These are phyloP conservation scores for Fusarium subtropicale DNA, from an alignment of 2,329 filamentous ascomycete species.

Conservation along the genomic window DNA sequence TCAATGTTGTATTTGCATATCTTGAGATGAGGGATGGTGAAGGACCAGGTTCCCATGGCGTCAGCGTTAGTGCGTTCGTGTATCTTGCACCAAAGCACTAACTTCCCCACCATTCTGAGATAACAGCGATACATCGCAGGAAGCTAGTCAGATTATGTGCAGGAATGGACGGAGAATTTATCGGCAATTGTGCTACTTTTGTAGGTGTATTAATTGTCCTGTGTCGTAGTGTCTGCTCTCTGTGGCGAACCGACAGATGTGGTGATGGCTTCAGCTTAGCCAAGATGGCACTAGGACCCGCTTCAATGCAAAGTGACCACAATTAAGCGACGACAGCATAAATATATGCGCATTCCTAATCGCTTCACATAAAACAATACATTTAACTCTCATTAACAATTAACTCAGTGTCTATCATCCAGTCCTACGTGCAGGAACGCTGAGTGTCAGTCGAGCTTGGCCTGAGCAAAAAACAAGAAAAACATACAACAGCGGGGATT, in stretches of 20 bases:
- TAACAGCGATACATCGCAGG: not conserved
- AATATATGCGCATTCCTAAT: too few species aligned
- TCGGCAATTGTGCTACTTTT: not conserved
- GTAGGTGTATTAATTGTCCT: not conserved
- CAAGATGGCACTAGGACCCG: not conserved
- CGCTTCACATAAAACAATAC: too few species aligned
- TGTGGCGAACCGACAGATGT: accelerated
- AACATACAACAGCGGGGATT: too few species aligned
- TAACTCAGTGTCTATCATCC: accelerated
- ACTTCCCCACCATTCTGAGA: not conserved
- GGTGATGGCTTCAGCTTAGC: not conserved
- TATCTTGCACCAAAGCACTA: slow-evolving; percentile 12
- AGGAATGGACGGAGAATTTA: not conserved
- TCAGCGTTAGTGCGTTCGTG: slow-evolving; percentile 32
- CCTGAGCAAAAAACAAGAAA: not conserved
- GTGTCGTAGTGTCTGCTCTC: not conserved
- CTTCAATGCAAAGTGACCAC: not conserved
- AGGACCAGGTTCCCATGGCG: slow-evolving; percentile 34
- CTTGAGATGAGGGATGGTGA: slow-evolving; percentile 22
- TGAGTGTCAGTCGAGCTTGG: not conserved
- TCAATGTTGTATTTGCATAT: too few species aligned
- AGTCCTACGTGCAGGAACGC: too few species aligned
- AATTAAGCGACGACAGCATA: too few species aligned
- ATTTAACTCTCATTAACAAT: too few species aligned
- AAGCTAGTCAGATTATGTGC: not conserved